phyloP scores from a whole-genome alignment of 2,329 filamentous ascomycete species.

The Alternaria brassicicola region DNA sequence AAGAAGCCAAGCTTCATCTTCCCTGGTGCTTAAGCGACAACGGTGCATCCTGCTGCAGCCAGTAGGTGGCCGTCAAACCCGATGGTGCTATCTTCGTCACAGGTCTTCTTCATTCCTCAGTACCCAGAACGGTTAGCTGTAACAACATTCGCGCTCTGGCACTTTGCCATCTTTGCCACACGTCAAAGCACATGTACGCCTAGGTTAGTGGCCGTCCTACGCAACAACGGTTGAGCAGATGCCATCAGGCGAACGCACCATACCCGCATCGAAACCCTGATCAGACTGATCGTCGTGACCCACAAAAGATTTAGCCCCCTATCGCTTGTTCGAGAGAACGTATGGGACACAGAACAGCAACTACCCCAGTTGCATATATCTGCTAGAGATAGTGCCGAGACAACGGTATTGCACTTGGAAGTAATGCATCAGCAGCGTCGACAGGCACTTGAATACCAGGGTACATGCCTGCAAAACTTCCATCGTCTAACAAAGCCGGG shows the following conservation, averaged over 20 bases:
- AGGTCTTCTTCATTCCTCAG: conserved; percentile 4
- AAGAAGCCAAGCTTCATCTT: conserved; percentile 6
- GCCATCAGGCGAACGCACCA: neutral
- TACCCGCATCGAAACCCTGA: conserved; percentile 2
- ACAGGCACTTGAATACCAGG: neutral
- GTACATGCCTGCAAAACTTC: neutral
- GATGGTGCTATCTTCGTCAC: conserved; percentile 18
- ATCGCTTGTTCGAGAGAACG: neutral
- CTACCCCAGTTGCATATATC: neutral
- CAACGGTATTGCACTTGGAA: neutral
- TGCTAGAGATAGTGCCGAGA: neutral
- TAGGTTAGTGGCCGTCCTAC: neutral
- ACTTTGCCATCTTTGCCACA: conserved; percentile 3
- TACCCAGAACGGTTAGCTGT: conserved; percentile 4
- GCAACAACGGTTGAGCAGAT: neutral
- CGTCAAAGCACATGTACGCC: conserved; percentile 1
- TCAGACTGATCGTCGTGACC: conserved; percentile 2
- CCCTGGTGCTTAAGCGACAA: neutral
- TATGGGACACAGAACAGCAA: neutral
- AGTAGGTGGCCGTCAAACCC: conserved; percentile 2
- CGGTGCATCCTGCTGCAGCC: conserved; percentile 9
- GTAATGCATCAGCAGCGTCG: neutral
- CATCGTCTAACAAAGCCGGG: conserved; percentile 19
- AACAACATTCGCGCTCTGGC: neutral
- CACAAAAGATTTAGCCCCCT: neutral